Evolutionary conservation across 1,284 basidiomycete genomes (phyloP), one percentile per base, ranked within the genome.

Genomic region (Puccinia sorghi): DNA sequence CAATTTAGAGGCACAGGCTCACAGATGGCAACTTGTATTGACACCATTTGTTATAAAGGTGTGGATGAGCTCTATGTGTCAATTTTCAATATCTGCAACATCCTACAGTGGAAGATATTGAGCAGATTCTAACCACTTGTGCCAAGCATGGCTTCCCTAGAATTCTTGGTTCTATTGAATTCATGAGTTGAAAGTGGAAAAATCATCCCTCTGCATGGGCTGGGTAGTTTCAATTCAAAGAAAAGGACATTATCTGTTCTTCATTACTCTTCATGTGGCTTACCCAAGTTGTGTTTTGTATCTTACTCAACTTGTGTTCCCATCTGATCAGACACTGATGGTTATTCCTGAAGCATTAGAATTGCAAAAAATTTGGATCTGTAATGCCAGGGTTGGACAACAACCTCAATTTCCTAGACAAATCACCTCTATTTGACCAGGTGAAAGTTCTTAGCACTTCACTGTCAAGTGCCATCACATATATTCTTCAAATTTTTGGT

Each of bases 361-460:
- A 25, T 67, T 37, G 0, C 50, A 76, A 20, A 37, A 76, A 25
- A 39, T 56, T 22, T 67, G 74, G 64, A 41, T 76, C 54, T 78
- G 63, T 48, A 20, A 48, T 67, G 32, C 73, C 59, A 32, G 73
- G 59, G 25, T 50, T 46, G 39, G 46, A 61, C 22, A 75, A 75
- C 25, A 32, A 67, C 37, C 52, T 56, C 2, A 67, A 63, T 39
- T 25, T 67, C 13, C 39, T 75, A 13, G 32, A 54, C 32, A 15
- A 8, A n/a, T 52, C 50, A n/a, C 74, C 61, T 43, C 27, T 76
- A 5, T 76, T 76, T n/a, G 7, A 41, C n/a, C n/a, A n/a, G n/a
- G n/a, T n/a, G n/a, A n/a, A n/a, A n/a, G n/a, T n/a, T n/a, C n/a
- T n/a, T n/a, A n/a, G n/a, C n/a, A n/a, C n/a, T n/a, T n/a, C n/a